A percentile compares a stretch with the other conserved stretches of the same genome.
Evolutionary conservation across 2,329 filamentous ascomycete genomes (phyloP).

Genomic region (Phaeosphaeria sp.): DNA sequence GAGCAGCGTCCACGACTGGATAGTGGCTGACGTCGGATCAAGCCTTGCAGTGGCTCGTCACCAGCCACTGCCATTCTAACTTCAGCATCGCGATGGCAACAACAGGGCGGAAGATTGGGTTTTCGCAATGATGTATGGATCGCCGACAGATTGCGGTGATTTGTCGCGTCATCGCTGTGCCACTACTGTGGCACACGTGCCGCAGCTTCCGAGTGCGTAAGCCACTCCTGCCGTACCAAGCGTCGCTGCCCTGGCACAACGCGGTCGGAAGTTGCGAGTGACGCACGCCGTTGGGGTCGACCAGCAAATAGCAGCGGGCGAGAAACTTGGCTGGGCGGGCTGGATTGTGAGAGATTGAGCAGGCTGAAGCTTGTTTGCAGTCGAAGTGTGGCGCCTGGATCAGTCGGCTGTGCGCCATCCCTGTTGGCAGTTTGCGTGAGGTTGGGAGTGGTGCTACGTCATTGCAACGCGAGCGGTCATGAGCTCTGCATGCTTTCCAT

Average conservation of each 20-base stretch:
- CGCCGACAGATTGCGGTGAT: slow-evolving; percentile 17
- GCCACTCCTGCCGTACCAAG: slow-evolving; percentile 1
- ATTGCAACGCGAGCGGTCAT: slow-evolving; percentile 22
- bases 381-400: slow-evolving; percentile 15
- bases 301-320: slow-evolving; percentile 1
- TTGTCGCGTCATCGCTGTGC: slow-evolving; percentile 5
- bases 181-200: not conserved
- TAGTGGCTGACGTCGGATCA: not conserved
- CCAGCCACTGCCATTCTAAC: slow-evolving; percentile 1
- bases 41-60: not conserved
- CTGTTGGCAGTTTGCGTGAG: slow-evolving; percentile 5
- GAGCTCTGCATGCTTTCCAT: slow-evolving; percentile 26
- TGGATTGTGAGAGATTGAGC: slow-evolving; percentile 6
- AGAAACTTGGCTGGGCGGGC: slow-evolving; percentile 13
- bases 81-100: slow-evolving; percentile 8
- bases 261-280: slow-evolving; percentile 3
- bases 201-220: not conserved
- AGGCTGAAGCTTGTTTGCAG: slow-evolving; percentile 5
- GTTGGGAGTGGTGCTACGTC: slow-evolving; percentile 18
- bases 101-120: slow-evolving; percentile 7
- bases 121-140: slow-evolving; percentile 16
- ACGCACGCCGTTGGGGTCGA: slow-evolving; percentile 13
- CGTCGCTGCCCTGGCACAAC: not conserved
- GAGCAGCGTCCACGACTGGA: not conserved
- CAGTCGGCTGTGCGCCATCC: slow-evolving; percentile 18